Conservation (phyloP, 306 rosid species). For the Delonix regia region DNA sequence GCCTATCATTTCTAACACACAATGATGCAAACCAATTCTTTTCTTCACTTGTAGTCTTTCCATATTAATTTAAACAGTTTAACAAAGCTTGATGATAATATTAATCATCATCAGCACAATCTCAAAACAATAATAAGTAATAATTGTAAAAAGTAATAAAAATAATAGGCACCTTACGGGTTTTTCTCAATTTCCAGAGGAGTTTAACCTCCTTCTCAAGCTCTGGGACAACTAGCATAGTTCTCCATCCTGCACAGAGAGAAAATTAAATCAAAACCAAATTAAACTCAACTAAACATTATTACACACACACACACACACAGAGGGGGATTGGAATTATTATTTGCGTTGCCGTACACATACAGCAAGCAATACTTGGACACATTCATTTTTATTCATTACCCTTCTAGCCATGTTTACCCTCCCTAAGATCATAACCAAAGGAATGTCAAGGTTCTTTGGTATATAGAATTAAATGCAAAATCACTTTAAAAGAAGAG, state of each 20-base stretch:
- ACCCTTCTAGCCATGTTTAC: neutral
- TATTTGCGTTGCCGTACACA: neutral
- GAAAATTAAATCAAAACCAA: neutral
- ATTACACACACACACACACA: too few species aligned
- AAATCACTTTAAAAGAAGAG: neutral
- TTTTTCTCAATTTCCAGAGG: slow-evolving; percentile 64
- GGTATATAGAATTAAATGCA: slow-evolving; percentile 3
- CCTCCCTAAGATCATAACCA: slow-evolving; percentile 1
- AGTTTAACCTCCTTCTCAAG: slow-evolving; percentile 78
- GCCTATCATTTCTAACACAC: too few species aligned
- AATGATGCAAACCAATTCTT: neutral
- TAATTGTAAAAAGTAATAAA: neutral
- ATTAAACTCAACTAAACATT: neutral
- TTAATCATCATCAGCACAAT: neutral
- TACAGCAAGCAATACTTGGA: neutral
- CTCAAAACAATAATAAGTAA: neutral
- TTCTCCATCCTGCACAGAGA: slow-evolving; percentile 72
- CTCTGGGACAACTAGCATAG: slow-evolving; percentile 86
- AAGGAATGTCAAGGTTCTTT: neutral
- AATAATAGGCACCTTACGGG: slow-evolving; percentile 61
- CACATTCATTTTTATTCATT: slow-evolving; percentile 7
- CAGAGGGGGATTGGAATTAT: neutral
- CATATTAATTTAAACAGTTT: too few species aligned
- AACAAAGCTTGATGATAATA: too few species aligned
- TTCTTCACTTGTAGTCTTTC: neutral